Percentiles rank a stretch among this genome's conserved stretches.
These are phyloP conservation scores for Calonectria pseudoturangicola DNA, from an alignment of 2,329 filamentous ascomycete genomes.

Conservation along the genomic window DNA sequence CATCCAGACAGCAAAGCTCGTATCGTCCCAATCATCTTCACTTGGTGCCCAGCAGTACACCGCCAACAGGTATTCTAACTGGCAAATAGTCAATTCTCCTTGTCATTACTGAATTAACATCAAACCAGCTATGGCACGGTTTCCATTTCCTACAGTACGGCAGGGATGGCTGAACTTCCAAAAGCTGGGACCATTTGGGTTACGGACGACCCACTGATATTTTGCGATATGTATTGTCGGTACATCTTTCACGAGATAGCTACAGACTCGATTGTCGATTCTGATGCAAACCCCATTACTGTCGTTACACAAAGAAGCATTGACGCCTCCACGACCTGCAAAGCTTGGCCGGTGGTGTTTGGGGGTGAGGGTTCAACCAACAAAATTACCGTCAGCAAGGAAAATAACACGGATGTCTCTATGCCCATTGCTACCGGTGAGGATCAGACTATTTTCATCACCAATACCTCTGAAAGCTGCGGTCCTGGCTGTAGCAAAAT, in stretches of 20 bases:
- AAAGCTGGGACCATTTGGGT: slow-evolving; percentile 56
- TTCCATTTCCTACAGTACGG: slow-evolving; percentile 56
- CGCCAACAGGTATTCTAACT: slow-evolving; percentile 60
- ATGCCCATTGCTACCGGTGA: slow-evolving; percentile 41
- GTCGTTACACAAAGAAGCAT: slow-evolving; percentile 48
- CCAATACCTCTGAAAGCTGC: slow-evolving; percentile 41
- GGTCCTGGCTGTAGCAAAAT: slow-evolving; percentile 46
- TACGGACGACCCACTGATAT: slow-evolving; percentile 57
- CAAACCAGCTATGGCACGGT: slow-evolving; percentile 61
- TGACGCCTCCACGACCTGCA: slow-evolving; percentile 35
- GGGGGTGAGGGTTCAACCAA: slow-evolving; percentile 44
- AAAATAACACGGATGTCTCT: slow-evolving; percentile 28
- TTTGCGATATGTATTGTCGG: slow-evolving; percentile 56
- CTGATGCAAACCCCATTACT: slow-evolving; percentile 42
- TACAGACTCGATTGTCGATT: slow-evolving; percentile 37
- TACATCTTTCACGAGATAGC: slow-evolving; percentile 62
- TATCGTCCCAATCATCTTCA: slow-evolving; percentile 49
- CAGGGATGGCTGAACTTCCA: slow-evolving; percentile 50
- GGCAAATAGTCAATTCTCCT: neutral
- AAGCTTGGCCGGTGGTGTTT: slow-evolving; percentile 44
- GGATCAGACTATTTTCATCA: slow-evolving; percentile 50
- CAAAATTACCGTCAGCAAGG: slow-evolving; percentile 39
- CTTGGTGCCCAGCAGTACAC: slow-evolving; percentile 62
- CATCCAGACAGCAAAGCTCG: slow-evolving; percentile 58
- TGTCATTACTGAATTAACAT: neutral